phyloP scores from a whole-genome alignment of 2,329 filamentous ascomycete species.

The Didymella lethalis region DNA sequence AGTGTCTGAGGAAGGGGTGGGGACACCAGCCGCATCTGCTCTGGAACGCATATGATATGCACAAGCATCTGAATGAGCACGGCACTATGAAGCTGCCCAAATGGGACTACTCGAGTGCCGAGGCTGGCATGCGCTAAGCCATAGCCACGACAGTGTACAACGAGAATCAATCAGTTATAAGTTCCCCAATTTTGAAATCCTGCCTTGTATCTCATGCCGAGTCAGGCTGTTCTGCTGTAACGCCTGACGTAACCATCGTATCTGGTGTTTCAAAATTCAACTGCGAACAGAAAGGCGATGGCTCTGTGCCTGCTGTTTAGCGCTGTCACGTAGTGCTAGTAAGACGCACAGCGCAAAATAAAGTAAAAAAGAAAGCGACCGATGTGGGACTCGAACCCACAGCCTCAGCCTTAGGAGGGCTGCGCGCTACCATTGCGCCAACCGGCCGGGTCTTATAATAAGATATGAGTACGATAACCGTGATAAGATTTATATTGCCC shows the following conservation, averaged over 20 bases:
- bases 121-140: constrained; percentile 15
- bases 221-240: too few species aligned
- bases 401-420: constrained; percentile 26
- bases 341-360: background rate
- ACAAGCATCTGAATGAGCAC: constrained; percentile 80
- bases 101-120: constrained; percentile 58
- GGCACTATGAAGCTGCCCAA: constrained; percentile 86
- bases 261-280: background rate
- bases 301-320: background rate
- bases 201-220: background rate
- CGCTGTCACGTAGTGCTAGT: background rate
- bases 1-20: constrained; percentile 86
- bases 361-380: constrained; percentile 14
- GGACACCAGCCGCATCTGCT: constrained; percentile 89
- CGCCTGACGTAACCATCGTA: background rate
- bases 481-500: background rate
- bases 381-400: constrained; percentile 25
- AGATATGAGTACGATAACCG: background rate
- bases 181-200: background rate
- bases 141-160: background rate
- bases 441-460: constrained; percentile 16
- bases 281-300: background rate
- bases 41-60: constrained; percentile 88
- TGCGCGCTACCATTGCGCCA: constrained; percentile 26
- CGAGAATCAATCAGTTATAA: background rate